Conservation (phyloP, 768 basidiomycete genomes). For the Cystofilobasidium bisporidii region DNA sequence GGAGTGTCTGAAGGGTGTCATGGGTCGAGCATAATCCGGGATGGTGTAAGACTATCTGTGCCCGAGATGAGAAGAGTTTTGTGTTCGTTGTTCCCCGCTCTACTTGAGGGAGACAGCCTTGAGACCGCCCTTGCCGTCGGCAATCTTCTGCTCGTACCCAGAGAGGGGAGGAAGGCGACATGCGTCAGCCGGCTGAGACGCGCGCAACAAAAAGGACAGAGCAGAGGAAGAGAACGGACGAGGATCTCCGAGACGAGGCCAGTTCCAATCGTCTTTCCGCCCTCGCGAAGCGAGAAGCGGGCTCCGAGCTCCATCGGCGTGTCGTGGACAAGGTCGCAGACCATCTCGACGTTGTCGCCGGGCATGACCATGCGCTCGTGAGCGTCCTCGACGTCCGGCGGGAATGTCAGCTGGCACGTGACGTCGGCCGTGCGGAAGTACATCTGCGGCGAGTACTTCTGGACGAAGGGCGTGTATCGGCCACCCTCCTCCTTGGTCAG, state of each 20-base stretch:
- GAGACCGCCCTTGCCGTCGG: slow-evolving; percentile 5
- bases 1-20: too few species aligned
- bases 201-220: not conserved
- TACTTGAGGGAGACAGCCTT: slow-evolving; percentile 3
- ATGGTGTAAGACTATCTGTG: too few species aligned
- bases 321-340: slow-evolving; percentile 18
- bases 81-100: too few species aligned
- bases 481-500: slow-evolving; percentile 74
- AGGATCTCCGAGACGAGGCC: slow-evolving; percentile 22
- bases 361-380: slow-evolving; percentile 59
- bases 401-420: slow-evolving; percentile 74
- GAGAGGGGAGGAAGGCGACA: not conserved
- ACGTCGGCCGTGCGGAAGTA: slow-evolving; percentile 94
- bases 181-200: not conserved
- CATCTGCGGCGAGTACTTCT: slow-evolving; percentile 49
- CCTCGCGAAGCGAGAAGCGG: slow-evolving; percentile 28
- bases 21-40: too few species aligned
- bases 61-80: too few species aligned
- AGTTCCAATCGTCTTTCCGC: slow-evolving; percentile 28
- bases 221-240: not conserved
- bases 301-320: slow-evolving; percentile 28
- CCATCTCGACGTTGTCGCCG: slow-evolving; percentile 28
- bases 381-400: slow-evolving; percentile 67
- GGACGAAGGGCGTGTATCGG: slow-evolving; percentile 60
- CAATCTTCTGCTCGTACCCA: not conserved